Base-by-base conservation (phyloP, 2,329 filamentous ascomycete species). In the Bipolaris victoriae region DNA sequence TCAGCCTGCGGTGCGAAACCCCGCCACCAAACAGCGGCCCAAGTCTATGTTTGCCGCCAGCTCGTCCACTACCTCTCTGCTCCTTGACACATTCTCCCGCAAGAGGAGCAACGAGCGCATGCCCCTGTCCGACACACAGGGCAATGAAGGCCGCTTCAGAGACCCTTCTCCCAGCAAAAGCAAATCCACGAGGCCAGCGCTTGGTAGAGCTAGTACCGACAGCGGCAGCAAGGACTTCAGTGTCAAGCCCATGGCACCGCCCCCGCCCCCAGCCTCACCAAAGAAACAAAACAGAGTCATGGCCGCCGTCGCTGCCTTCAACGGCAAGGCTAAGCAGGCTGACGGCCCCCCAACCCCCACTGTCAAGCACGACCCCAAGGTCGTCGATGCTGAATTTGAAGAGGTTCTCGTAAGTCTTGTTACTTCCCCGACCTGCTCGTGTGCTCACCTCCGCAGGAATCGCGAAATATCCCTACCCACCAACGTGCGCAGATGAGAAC, bases 401-500 rank as follows among this genome's bases (percentile, higher is more conserved):
- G 81, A 82, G 48, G 81, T 88, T 31, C 72, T 88, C 65, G 84
- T 86, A 65, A 72, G 81, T 75, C 44, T 76, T 53, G 79, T 81
- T n/a, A 10, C 15, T 16, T 35, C 2, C 10, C 13, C 10, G 24
- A 2, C 10, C 26, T 29, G 18, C 40, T 1, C 22, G 16, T 29
- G 15, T 41, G 20, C 81, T 65, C 80, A 86, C 60, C 80, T 78
- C 36, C 16, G 1, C 22, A 96, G 76, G 92, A 97, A 73, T 88
- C 93, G 16, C 86, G 94, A 62, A 97, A 98, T 69, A 96, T 98
- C 52, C 93, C 94, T 3, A 91, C 96, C 70, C 90, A 97, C 63
- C 92, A 97, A 82, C 85, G 94, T 53, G 92, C 94, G 76, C 96
- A 96, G 79, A 97, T 99, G 92, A 86, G 94, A 44, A 93, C 88